Evolutionary conservation across 2,329 filamentous ascomycete species (phyloP), one percentile per base, ranked within the genome.

Genomic region (Diplocarpon mali): DNA sequence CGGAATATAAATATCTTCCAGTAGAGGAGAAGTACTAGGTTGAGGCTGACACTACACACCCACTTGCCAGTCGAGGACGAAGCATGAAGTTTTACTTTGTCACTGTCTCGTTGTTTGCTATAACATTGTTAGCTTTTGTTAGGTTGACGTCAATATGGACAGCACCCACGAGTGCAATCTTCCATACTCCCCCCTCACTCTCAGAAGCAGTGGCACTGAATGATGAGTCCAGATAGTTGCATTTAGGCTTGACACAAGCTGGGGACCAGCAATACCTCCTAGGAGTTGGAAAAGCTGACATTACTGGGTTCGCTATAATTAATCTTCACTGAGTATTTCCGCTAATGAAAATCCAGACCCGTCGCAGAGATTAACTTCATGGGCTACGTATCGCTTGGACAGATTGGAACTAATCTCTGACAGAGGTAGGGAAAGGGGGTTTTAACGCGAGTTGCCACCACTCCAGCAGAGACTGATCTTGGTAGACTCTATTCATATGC

Each of bases 281-380:
- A 13, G 81, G 81, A 20, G 78, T 80, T 14, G 81, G 80, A 31
- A 84, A 83, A 60, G 80, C 75, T 9, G 81, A 85, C 59, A 80
- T 85, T 52, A 85, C 81, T 34, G 81, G 84, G 58, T 60, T 32
- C 15, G 38, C 15, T 16, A 15, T n/a, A 13, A 9, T 8, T 15
- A 36, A 30, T 5, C 12, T 20, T 24, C 13, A 16, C 29, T 28
- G 2, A 37, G 10, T 24, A 36, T 5, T 17, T 3, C 15, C 5
- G 42, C 40, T 49, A 32, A 50, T 44, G 15, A 9, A 49, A 34
- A 10, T 15, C 35, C 38, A 60, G 57, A 2, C 87, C 88, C 0
- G 86, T 93, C n/a, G 88, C 92, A 17, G 87, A 95, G 64, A 72
- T 95, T 57, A 86, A 87, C 57, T 74, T 96, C 58, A 92, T 89